phyloP scores from a whole-genome alignment of 257 asterid genomes.

The Jasminum sambac region DNA sequence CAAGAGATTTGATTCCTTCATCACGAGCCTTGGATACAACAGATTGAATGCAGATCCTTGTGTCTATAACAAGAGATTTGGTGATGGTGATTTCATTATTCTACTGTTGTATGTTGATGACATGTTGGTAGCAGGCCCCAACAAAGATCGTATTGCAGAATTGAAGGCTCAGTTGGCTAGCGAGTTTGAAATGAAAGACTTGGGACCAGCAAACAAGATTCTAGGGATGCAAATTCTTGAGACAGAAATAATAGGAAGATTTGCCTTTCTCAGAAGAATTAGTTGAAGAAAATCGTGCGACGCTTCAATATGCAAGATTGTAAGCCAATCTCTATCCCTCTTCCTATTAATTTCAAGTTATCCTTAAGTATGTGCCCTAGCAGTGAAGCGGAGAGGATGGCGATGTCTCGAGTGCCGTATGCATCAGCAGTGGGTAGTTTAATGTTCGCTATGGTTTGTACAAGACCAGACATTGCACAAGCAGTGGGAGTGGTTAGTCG shows the following conservation, averaged over 20 bases:
- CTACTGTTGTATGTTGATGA: no score
- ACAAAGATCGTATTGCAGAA: no score
- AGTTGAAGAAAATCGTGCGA: background rate
- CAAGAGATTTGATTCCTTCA: no score
- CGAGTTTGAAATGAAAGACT: background rate
- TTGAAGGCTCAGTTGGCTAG: no score
- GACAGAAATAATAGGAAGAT: conserved; percentile 1
- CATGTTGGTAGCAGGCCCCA: no score
- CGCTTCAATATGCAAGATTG: conserved; percentile 12
- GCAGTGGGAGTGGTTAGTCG: no score
- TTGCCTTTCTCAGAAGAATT: conserved; percentile 6
- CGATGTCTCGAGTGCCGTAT: conserved; percentile 6
- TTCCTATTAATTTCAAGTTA: conserved; percentile 17
- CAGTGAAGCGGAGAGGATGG: conserved; percentile 8
- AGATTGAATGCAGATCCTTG: no score
- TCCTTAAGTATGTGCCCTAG: conserved; percentile 16
- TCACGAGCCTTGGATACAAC: no score
- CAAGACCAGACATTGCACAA: no score
- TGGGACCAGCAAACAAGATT: conserved; percentile 10
- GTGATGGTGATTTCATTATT: no score
- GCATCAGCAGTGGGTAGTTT: background rate
- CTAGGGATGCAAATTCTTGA: background rate
- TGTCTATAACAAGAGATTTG: no score
- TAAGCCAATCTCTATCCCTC: conserved; percentile 2
- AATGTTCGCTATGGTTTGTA: no score